phyloP scores from a whole-genome alignment of 495 filamentous ascomycete genomes.

The Cercophora samala region DNA sequence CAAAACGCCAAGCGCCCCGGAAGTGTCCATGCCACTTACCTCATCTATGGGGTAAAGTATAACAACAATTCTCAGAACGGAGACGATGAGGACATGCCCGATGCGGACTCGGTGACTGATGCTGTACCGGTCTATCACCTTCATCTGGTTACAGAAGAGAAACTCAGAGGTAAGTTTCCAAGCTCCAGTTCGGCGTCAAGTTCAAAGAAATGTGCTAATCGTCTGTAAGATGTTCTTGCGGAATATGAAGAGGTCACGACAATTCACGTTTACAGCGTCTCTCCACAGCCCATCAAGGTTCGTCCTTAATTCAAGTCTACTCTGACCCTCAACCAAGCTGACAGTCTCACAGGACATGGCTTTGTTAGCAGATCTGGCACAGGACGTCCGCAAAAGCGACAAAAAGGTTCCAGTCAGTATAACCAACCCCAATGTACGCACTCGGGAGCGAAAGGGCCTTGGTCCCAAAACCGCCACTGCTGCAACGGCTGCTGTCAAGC shows the following conservation, averaged over 20 bases:
- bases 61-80: conserved; percentile 29
- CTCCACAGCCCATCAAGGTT: conserved; percentile 64
- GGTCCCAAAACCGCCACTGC: conserved; percentile 25
- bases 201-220: conserved; percentile 14
- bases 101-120: conserved; percentile 53
- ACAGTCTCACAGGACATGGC: conserved; percentile 57
- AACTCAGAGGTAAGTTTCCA: conserved; percentile 59
- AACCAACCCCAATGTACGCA: conserved; percentile 37
- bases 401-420: conserved; percentile 32
- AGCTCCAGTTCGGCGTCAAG: neutral
- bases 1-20: conserved; percentile 75
- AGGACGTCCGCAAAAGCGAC: conserved; percentile 47
- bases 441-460: conserved; percentile 36
- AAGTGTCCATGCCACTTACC: conserved; percentile 80
- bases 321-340: neutral
- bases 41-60: conserved; percentile 64
- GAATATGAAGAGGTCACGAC: conserved; percentile 67
- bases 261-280: conserved; percentile 85
- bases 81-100: conserved; percentile 66
- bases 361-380: conserved; percentile 65
- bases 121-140: conserved; percentile 53
- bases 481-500: conserved; percentile 11
- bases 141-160: conserved; percentile 74
- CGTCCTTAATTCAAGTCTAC: neutral
- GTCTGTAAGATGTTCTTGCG: conserved; percentile 56